A percentile compares a stretch with the other conserved stretches of the same genome.
Conservation (phyloP, 352 stramenopile species). For the Phytophthora aleatoria region DNA sequence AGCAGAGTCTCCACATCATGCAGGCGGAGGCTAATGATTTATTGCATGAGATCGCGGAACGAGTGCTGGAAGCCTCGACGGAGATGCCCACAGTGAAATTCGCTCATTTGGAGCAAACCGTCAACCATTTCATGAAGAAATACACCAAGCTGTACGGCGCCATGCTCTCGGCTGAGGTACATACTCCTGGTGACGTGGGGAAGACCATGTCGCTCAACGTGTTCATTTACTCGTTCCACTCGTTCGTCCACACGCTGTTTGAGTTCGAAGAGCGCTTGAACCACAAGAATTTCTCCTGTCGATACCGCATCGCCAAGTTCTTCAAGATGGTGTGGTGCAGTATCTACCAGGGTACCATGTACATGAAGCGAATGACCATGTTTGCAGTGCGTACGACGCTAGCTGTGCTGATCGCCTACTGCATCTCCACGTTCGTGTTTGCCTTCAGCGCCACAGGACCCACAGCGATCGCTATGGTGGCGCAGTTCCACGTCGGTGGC, state of each 20-base stretch:
- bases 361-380: constrained; percentile 46
- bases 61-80: constrained; percentile 25
- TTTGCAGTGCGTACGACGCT: constrained; percentile 65
- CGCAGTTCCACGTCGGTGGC: constrained; percentile 60
- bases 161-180: constrained; percentile 42
- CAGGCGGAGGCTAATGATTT: constrained; percentile 64
- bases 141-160: constrained; percentile 62
- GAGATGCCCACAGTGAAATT: constrained; percentile 48
- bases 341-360: constrained; percentile 45
- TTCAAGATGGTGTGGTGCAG: constrained; percentile 45
- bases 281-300: constrained; percentile 59
- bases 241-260: constrained; percentile 63
- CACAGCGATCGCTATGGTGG: constrained; percentile 71
- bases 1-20: constrained; percentile 67
- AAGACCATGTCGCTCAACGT: constrained; percentile 76
- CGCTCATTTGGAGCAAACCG: constrained; percentile 48
- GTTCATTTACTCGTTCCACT: constrained; percentile 83
- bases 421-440: constrained; percentile 68
- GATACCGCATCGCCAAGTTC: constrained; percentile 55
- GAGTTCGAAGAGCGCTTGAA: constrained; percentile 69
- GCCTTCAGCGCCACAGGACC: constrained; percentile 64
- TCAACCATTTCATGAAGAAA: constrained; percentile 60
- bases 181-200: constrained; percentile 49
- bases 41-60: constrained; percentile 57
- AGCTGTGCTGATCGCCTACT: constrained; percentile 56